Percentiles rank a stretch among this genome's conserved stretches.
phyloP scores from a whole-genome alignment of 345 rosid genomes.

The Bretschneidera sinensis region DNA sequence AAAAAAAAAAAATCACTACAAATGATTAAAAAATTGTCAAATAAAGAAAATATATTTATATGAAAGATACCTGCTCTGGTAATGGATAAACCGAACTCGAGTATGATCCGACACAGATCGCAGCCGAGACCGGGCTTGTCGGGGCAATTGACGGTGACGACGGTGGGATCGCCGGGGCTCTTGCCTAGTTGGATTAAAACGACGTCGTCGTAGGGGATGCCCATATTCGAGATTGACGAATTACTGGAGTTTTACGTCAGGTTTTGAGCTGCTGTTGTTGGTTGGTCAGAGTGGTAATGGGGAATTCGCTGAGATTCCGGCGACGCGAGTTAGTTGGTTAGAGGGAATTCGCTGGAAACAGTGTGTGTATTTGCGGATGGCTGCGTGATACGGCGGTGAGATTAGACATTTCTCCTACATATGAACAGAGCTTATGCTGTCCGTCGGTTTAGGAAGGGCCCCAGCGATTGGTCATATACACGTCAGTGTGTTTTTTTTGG shows the following conservation, averaged over 20 bases:
- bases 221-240: slow-evolving; percentile 30
- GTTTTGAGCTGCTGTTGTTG: background rate
- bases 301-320: background rate
- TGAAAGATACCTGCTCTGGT: slow-evolving; percentile 45
- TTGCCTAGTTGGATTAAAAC: slow-evolving; percentile 43
- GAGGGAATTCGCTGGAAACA: background rate
- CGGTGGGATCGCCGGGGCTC: slow-evolving; percentile 35
- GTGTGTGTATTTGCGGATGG: background rate
- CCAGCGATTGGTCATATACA: background rate
- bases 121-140: slow-evolving; percentile 82
- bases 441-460: background rate
- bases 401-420: background rate
- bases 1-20: too few species aligned
- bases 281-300: background rate
- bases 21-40: too few species aligned
- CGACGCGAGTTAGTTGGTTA: too few species aligned
- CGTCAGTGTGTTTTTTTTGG: background rate
- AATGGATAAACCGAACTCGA: slow-evolving; percentile 67
- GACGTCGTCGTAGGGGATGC: slow-evolving; percentile 55
- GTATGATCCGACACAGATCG: slow-evolving; percentile 62
- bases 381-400: background rate
- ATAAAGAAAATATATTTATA: background rate
- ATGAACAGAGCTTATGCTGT: background rate
- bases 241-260: too few species aligned
- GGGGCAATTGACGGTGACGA: slow-evolving; percentile 73